phyloP scores from a whole-genome alignment of 2,329 filamentous ascomycete genomes.

The Pochonia chlamydosporia region DNA sequence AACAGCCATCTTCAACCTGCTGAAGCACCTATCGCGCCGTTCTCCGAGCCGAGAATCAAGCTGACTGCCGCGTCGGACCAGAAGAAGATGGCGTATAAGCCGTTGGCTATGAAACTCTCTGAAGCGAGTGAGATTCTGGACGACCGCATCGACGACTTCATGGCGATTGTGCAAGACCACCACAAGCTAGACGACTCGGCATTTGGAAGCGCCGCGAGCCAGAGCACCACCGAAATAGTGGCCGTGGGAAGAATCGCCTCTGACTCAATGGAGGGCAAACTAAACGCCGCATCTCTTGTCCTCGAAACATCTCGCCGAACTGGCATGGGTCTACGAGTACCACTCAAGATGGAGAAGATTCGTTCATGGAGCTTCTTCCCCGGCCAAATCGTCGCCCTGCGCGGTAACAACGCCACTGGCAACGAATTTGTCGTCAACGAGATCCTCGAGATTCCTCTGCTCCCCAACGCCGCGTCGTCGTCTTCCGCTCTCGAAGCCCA shows the following conservation, averaged over 20 bases:
- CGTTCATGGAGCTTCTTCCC: conserved; percentile 80
- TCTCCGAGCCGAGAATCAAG: conserved; percentile 71
- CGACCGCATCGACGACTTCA: conserved; percentile 90
- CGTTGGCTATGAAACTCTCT: conserved; percentile 89
- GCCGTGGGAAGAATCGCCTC: conserved; percentile 89
- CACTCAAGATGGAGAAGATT: conserved; percentile 68
- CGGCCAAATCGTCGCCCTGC: conserved; percentile 84
- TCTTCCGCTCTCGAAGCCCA: conserved; percentile 60
- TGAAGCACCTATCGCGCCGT: conserved; percentile 66
- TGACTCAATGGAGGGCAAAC: conserved; percentile 77
- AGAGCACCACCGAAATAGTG: conserved; percentile 80
- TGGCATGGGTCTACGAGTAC: conserved; percentile 76
- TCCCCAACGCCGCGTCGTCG: conserved; percentile 68
- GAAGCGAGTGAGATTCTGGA: conserved; percentile 91
- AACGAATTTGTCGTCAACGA: conserved; percentile 76
- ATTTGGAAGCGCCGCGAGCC: conserved; percentile 81
- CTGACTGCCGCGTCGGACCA: conserved; percentile 81
- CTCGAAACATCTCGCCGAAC: conserved; percentile 81
- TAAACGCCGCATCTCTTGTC: conserved; percentile 80
- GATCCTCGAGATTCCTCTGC: conserved; percentile 66
- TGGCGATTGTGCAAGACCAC: conserved; percentile 64
- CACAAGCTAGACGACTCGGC: conserved; percentile 71
- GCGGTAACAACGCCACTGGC: conserved; percentile 82
- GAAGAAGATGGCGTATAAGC: conserved; percentile 87
- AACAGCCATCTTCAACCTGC: conserved; percentile 67